phyloP scores from a whole-genome alignment of 345 rosid species.

The Noccaea caerulescens region DNA sequence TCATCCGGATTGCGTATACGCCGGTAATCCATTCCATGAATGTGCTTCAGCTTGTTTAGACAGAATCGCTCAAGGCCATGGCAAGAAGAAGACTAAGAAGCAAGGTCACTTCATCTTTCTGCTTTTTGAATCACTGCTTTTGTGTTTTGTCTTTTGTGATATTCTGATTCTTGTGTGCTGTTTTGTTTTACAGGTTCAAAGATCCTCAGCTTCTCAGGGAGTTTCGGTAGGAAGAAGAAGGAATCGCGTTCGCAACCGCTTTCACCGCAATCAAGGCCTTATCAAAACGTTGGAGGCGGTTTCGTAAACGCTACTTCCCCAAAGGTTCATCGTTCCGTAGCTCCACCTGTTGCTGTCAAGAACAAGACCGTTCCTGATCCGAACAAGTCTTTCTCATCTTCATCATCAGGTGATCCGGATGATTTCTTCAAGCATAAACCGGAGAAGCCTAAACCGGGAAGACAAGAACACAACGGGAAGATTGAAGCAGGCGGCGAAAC shows the following conservation, averaged over 20 bases:
- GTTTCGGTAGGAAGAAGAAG: conserved; percentile 71
- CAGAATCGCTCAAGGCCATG: conserved; percentile 48
- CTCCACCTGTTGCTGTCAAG: conserved; percentile 42
- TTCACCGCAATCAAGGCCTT: conserved; percentile 47
- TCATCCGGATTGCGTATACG: conserved; percentile 46
- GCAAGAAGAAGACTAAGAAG: conserved; percentile 41
- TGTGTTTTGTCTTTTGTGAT: not conserved
- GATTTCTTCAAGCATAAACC: conserved; percentile 51
- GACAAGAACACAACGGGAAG: conserved; percentile 28
- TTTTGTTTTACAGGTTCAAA: conserved; percentile 50
- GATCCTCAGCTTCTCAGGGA: conserved; percentile 53
- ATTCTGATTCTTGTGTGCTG: conserved; percentile 20
- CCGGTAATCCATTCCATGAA: conserved; percentile 45
- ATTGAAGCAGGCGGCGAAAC: not conserved
- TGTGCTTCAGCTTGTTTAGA: conserved; percentile 48
- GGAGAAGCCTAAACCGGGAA: conserved; percentile 38
- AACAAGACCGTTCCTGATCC: conserved; percentile 47
- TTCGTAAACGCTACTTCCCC: conserved; percentile 37
- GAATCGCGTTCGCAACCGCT: conserved; percentile 51
- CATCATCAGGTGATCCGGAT: conserved; percentile 51
- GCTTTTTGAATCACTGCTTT: not conserved
- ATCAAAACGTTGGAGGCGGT: conserved; percentile 37
- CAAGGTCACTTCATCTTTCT: not conserved
- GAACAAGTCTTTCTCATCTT: conserved; percentile 43
- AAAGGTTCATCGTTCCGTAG: conserved; percentile 41